Percentiles rank a stretch among this genome's conserved stretches.
phyloP scores from a whole-genome alignment of 352 stramenopile species.

The Phytophthora litchii region DNA sequence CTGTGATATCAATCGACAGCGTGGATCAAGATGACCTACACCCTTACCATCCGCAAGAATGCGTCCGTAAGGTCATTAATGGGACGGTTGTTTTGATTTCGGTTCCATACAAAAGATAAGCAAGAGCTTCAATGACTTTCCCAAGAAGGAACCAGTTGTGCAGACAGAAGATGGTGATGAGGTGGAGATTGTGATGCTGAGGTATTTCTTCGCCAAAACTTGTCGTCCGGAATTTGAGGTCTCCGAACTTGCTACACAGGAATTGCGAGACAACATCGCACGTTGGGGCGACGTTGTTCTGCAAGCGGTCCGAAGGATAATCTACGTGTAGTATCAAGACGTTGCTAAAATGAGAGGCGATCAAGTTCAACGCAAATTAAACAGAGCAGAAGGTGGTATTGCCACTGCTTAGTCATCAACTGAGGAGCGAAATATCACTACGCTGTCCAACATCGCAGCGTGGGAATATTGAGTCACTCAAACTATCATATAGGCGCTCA shows the following conservation, averaged over 20 bases:
- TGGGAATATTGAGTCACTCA: no score
- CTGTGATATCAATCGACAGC: conserved; percentile 20
- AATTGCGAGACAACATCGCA: conserved; percentile 7
- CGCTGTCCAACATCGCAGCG: no score
- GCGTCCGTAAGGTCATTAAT: conserved; percentile 28
- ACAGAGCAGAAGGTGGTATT: no score
- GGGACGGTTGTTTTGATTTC: conserved; percentile 17
- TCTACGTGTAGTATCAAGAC: conserved; percentile 10
- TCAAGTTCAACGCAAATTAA: no score
- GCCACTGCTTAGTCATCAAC: no score
- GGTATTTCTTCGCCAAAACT: conserved; percentile 14
- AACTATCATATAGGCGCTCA: no score
- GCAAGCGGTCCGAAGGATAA: conserved; percentile 13
- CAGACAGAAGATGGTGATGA: conserved; percentile 2
- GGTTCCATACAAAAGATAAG: conserved; percentile 2
- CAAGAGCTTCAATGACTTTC: no score
- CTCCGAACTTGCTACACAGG: conserved; percentile 1
- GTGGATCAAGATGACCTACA: conserved; percentile 42
- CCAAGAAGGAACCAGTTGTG: no score
- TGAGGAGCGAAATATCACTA: no score
- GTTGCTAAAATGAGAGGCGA: no score
- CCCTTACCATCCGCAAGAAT: conserved; percentile 35
- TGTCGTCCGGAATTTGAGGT: conserved; percentile 22
- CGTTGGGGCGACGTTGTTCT: conserved; percentile 21
- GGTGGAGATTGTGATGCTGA: conserved; percentile 20